Evolutionary conservation across 768 basidiomycete genomes (phyloP), one percentile per base, ranked within the genome.

Genomic region (Boletus pseudopeckii): DNA sequence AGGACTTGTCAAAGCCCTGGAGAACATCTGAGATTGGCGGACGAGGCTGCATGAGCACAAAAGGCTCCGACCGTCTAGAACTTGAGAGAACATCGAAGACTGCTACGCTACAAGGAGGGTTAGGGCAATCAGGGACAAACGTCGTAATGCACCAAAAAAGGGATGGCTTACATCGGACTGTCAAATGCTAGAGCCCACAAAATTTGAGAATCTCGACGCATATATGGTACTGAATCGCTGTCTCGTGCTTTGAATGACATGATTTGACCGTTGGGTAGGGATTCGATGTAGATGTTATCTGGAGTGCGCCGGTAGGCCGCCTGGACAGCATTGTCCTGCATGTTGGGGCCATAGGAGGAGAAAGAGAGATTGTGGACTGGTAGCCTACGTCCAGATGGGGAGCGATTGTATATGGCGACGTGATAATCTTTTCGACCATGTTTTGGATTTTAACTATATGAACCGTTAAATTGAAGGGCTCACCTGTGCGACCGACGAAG

Each of bases 291-390:
- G 26, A 77, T 72, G 55, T 86, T 80, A 68, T 97, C 93, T 37
- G 84, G 83, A 2, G 90, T 88, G 36, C 79, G 84, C 7, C 77
- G 79, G 74, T 96, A 98, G 10, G 81, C 68, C 5, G 82, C 72
- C 64, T 96, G 94, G 13, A 85, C 63, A 8, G 80, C 72, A 58
- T 80, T 82, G 66, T 95, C 91, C 69, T 88, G 85, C 64, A 88
- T 92, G 68, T 95, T 95, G 6, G 96, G 93, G 0, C 93, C 92
- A 69, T 98, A 98, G 0, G 86, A 83, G 0, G 95, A 96, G 71
- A 94, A 97, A 0, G 86, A 84, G 15, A 98, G 80, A 49, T 90
- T 90, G 62, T 98, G 96, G 13, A 83, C 74, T 20, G 78, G 81
- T 7, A 78, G 65, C 17, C 65, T 69, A 8, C 69, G 68, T 22